phyloP scores from a whole-genome alignment of 1,284 basidiomycete genomes.

The Cryptococcus amylolentus region DNA sequence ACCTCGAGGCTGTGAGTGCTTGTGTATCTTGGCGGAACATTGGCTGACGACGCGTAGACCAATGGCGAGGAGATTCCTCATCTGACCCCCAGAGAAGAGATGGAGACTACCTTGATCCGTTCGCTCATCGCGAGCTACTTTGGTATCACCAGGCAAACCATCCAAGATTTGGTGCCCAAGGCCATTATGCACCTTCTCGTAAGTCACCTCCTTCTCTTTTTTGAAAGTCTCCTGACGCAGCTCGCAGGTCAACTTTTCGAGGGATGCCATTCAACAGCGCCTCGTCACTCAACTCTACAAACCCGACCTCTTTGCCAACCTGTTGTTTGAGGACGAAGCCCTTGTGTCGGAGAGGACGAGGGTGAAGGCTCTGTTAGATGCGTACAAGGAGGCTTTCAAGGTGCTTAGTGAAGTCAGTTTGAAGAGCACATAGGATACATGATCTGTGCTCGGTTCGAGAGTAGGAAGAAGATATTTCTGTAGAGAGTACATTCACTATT shows the following conservation, averaged over 20 bases:
- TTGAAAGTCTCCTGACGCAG: not conserved
- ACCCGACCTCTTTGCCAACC: conserved; percentile 82
- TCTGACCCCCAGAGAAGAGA: conserved; percentile 78
- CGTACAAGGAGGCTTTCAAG: conserved; percentile 96
- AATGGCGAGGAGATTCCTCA: conserved; percentile 58
- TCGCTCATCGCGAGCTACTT: conserved; percentile 95
- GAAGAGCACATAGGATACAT: conserved; percentile 36
- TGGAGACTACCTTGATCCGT: conserved; percentile 93
- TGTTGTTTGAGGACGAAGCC: conserved; percentile 94
- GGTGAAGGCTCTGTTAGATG: conserved; percentile 90
- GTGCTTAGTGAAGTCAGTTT: conserved; percentile 49
- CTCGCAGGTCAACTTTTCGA: conserved; percentile 84
- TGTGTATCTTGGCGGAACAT: not conserved
- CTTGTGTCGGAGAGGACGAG: conserved; percentile 87
- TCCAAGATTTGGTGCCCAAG: conserved; percentile 96
- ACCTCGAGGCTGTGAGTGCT: conserved; percentile 79
- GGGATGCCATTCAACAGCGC: conserved; percentile 92
- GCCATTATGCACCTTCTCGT: conserved; percentile 75
- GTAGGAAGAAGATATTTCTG: not conserved
- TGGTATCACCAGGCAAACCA: conserved; percentile 89
- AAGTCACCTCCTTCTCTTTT: conserved; percentile 7
- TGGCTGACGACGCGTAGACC: conserved; percentile 49
- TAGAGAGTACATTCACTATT: not conserved
- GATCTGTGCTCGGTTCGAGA: not conserved
- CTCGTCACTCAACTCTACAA: conserved; percentile 91